These are phyloP conservation scores for Erysimum cheiranthoides DNA, from an alignment of 345 rosid species.

Conservation along the genomic window DNA sequence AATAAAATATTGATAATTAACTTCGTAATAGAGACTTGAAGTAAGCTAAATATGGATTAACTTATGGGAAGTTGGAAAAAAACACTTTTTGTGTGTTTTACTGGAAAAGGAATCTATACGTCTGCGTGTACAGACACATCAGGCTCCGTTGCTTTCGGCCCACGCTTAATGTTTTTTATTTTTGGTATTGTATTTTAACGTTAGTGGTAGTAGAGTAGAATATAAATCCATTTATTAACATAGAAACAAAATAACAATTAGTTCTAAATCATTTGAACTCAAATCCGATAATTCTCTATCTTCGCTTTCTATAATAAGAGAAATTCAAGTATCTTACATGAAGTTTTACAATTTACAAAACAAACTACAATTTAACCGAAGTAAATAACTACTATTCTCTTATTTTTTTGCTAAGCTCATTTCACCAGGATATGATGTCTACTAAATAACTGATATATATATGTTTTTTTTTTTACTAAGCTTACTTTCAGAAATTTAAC, in stretches of 20 bases:
- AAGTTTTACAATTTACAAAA: neutral
- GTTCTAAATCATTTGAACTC: neutral
- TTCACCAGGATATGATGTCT: too few species aligned
- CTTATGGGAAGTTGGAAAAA: slow-evolving; percentile 5
- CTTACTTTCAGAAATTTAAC: too few species aligned
- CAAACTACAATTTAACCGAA: too few species aligned
- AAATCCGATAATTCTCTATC: neutral
- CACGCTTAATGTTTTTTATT: slow-evolving; percentile 29
- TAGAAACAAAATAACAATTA: neutral
- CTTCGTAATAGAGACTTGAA: slow-evolving; percentile 10
- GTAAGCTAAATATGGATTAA: slow-evolving; percentile 10
- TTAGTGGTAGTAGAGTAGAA: neutral
- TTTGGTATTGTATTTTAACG: neutral
- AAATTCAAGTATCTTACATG: neutral
- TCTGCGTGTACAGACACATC: slow-evolving; percentile 35
- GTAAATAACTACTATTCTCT: too few species aligned
- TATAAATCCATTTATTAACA: neutral
- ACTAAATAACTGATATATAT: too few species aligned
- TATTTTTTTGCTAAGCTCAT: too few species aligned
- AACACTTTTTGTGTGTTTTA: slow-evolving; percentile 31
- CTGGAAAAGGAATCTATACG: slow-evolving; percentile 32
- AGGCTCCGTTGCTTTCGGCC: slow-evolving; percentile 36
- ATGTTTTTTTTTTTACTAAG: too few species aligned
- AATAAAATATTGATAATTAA: neutral
- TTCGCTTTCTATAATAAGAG: neutral